These are phyloP conservation scores for Candida chauliodis DNA, from an alignment of 805 yeast species.

Conservation along the genomic window DNA sequence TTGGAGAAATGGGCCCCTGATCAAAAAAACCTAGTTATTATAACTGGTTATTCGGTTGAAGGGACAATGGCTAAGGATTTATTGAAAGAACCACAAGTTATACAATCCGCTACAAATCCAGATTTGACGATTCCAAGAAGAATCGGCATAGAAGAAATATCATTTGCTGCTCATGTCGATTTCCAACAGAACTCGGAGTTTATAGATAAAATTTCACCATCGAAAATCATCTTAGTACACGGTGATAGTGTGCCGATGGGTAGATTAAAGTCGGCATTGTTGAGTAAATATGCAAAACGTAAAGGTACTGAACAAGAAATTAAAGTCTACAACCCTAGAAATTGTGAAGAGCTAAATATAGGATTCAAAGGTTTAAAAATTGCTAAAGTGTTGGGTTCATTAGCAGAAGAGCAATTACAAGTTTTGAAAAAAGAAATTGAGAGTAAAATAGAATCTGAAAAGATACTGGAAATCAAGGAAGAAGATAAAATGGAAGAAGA, in stretches of 20 bases:
- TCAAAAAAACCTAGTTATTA: slow-evolving; percentile 76
- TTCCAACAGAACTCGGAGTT: slow-evolving; percentile 89
- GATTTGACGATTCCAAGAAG: slow-evolving; percentile 85
- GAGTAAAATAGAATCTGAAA: slow-evolving; percentile 46
- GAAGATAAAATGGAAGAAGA: slow-evolving; percentile 15
- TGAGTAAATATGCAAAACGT: slow-evolving; percentile 77
- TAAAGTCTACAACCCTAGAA: slow-evolving; percentile 86
- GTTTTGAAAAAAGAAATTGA: slow-evolving; percentile 52
- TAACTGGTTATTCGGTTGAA: slow-evolving; percentile 97
- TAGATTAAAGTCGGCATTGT: slow-evolving; percentile 84
- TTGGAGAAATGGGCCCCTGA: slow-evolving; percentile 98
- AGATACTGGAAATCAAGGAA: slow-evolving; percentile 28
- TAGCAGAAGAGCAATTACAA: slow-evolving; percentile 43
- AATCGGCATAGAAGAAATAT: slow-evolving; percentile 83
- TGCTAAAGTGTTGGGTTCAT: slow-evolving; percentile 64
- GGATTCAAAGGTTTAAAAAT: slow-evolving; percentile 79
- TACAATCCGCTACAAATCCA: slow-evolving; percentile 78
- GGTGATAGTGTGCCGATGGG: slow-evolving; percentile 99
- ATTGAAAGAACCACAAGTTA: slow-evolving; percentile 84
- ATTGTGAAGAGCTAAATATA: slow-evolving; percentile 74
- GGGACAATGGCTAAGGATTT: slow-evolving; percentile 96
- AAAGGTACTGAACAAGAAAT: slow-evolving; percentile 88
- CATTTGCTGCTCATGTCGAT: slow-evolving; percentile 99
- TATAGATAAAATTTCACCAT: slow-evolving; percentile 83
- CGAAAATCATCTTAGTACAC: slow-evolving; percentile 85